These are phyloP conservation scores for Penicillium sp. DNA, from an alignment of 2,329 filamentous ascomycete species.

Conservation along the genomic window DNA sequence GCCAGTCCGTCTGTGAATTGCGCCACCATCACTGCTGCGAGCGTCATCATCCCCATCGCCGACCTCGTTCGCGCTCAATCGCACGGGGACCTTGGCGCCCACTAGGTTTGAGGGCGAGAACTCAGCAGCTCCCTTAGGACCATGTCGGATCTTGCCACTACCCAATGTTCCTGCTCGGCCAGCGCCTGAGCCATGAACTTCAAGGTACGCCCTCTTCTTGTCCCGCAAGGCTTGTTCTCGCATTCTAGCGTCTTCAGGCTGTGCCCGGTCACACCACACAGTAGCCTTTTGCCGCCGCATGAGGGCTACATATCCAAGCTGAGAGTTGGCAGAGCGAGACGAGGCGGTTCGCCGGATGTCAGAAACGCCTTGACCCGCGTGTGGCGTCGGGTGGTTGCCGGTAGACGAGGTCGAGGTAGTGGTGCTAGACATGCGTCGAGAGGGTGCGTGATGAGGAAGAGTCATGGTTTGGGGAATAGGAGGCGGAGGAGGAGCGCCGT, in stretches of 20 bases:
- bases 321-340: constrained; percentile 65
- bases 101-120: constrained; percentile 74
- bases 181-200: constrained; percentile 64
- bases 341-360: constrained; percentile 71
- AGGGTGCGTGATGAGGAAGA: constrained; percentile 25
- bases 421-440: constrained; percentile 40
- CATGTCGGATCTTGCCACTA: constrained; percentile 80
- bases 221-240: constrained; percentile 80
- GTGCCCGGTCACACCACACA: constrained; percentile 94
- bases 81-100: constrained; percentile 81
- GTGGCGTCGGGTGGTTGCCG: constrained; percentile 29
- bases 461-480: constrained; percentile 30
- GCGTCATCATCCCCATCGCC: constrained; percentile 76
- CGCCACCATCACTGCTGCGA: constrained; percentile 36
- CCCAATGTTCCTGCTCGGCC: constrained; percentile 63
- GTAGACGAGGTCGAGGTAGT: constrained; percentile 44
- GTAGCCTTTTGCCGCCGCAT: constrained; percentile 96
- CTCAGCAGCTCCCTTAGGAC: constrained; percentile 74
- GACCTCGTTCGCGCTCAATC: constrained; percentile 91
- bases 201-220: constrained; percentile 79
- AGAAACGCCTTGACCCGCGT: constrained; percentile 28
- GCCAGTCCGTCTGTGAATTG: constrained; percentile 53
- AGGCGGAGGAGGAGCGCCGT: constrained; percentile 24
- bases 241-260: constrained; percentile 84
- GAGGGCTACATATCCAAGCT: constrained; percentile 87